These are phyloP conservation scores for Mycena indigotica DNA, from an alignment of 768 basidiomycete genomes.

Conservation along the genomic window DNA sequence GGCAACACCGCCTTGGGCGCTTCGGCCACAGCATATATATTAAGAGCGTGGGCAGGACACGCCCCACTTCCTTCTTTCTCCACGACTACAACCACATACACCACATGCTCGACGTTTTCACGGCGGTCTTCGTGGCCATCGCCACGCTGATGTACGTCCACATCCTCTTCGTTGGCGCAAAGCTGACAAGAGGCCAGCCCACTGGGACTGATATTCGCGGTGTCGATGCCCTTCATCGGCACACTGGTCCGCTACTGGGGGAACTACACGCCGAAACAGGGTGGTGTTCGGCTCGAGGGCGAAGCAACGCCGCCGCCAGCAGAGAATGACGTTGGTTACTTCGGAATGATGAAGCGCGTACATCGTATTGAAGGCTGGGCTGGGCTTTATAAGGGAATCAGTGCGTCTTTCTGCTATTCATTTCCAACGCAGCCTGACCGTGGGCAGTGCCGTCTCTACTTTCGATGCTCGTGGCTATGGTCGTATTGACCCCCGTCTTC, in stretches of 20 bases:
- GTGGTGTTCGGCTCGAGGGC: neutral
- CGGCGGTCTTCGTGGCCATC: neutral
- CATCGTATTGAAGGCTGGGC: neutral
- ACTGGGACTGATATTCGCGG: neutral
- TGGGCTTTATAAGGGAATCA: neutral
- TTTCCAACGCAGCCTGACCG: neutral
- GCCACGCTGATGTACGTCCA: neutral
- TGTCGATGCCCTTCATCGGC: neutral
- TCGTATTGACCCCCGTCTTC: neutral
- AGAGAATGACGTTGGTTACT: neutral
- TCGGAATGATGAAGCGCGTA: conserved; percentile 1
- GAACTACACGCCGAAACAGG: conserved; percentile 1
- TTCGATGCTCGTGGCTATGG: neutral
- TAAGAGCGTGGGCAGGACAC: too few relatives aligned
- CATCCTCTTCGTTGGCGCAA: neutral
- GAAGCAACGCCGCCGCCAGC: neutral
- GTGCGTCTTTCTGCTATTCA: neutral
- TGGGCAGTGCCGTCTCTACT: neutral
- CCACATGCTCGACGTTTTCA: neutral
- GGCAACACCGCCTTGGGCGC: too few relatives aligned
- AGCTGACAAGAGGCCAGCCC: neutral
- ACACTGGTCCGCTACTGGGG: neutral
- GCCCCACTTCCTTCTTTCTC: neutral
- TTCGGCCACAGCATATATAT: too few relatives aligned
- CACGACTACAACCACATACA: neutral